These are phyloP conservation scores for Schizopora paradoxa DNA, from an alignment of 1,284 basidiomycete species.

Conservation along the genomic window DNA sequence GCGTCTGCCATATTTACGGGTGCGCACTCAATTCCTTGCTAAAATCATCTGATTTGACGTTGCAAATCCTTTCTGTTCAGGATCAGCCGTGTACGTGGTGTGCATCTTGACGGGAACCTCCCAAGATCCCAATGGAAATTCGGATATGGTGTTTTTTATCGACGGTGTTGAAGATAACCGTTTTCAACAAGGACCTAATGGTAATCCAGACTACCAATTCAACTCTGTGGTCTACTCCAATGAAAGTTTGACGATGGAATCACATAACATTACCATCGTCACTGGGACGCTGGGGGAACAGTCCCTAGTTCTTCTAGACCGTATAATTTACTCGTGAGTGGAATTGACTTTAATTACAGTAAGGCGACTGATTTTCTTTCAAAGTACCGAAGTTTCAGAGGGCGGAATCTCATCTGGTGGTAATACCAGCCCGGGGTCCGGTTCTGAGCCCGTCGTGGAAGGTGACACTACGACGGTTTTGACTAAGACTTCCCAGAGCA, in stretches of 20 bases:
- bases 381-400: neutral
- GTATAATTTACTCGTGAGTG: slow-evolving; percentile 16
- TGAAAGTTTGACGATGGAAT: neutral
- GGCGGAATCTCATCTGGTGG: neutral
- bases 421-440: neutral
- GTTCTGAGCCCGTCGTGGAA: slow-evolving; percentile 1
- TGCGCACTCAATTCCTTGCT: no score
- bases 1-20: no score
- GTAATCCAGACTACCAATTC: slow-evolving; percentile 2
- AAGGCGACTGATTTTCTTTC: neutral
- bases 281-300: neutral
- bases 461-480: no score
- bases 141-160: slow-evolving; percentile 11
- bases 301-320: slow-evolving; percentile 11
- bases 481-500: no score
- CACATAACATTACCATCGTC: slow-evolving; percentile 6
- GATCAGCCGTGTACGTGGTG: slow-evolving; percentile 12
- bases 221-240: slow-evolving; percentile 5
- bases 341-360: no score
- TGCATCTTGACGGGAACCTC: slow-evolving; percentile 12
- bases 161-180: slow-evolving; percentile 1
- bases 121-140: slow-evolving; percentile 7
- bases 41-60: no score
- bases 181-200: slow-evolving; percentile 2
- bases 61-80: neutral